Evolutionary conservation across 108 stramenopile species (phyloP).

Genomic region (Parietichytrium sp.): DNA sequence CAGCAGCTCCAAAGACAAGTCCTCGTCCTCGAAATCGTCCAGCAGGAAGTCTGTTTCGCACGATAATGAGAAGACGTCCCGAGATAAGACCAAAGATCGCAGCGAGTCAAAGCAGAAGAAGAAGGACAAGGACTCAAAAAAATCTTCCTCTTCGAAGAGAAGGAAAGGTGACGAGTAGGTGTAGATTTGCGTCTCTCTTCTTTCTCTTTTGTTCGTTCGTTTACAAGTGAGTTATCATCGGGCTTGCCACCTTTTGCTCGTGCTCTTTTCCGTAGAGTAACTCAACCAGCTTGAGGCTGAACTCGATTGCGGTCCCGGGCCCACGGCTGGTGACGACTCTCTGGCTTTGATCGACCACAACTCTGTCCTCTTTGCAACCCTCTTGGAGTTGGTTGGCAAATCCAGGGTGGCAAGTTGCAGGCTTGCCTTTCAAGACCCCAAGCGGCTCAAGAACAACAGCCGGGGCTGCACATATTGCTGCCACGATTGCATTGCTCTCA

Average conservation of each 20-base stretch:
- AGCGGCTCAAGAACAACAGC: constrained; percentile 23
- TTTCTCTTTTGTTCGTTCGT: not conserved
- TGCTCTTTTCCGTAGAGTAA: not conserved
- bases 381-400: not conserved
- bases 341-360: not conserved
- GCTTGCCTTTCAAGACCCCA: not conserved
- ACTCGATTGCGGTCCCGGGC: constrained; percentile 31
- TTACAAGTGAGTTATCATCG: not conserved
- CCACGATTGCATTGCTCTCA: not conserved
- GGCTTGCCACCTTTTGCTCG: not conserved
- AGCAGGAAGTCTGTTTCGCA: not conserved
- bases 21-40: not conserved
- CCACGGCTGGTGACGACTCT: not conserved
- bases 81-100: constrained; percentile 15
- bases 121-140: constrained; percentile 9
- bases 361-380: not conserved
- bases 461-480: constrained; percentile 21
- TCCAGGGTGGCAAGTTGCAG: constrained; percentile 12
- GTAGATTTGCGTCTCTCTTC: not conserved
- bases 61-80: not conserved
- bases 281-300: not conserved
- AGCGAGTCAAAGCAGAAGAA: constrained; percentile 29
- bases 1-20: not conserved
- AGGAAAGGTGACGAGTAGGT: not conserved
- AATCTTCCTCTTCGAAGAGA: not conserved